Evolutionary conservation across 2,329 filamentous ascomycete genomes (phyloP), one percentile per base, ranked within the genome.

Genomic region (Fusarium sp.): DNA sequence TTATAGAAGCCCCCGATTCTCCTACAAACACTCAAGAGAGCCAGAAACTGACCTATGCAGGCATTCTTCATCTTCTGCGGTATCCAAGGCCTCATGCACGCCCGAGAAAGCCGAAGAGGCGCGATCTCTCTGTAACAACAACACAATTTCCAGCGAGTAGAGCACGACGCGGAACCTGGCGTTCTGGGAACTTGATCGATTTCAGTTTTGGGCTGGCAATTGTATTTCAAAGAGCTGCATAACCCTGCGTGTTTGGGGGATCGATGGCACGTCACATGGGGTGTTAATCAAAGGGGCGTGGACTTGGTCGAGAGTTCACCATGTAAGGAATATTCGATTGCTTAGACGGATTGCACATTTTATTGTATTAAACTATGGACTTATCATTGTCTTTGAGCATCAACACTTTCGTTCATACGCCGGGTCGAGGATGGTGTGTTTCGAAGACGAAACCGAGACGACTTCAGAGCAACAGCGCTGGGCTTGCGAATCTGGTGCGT

Each of bases 51-150:
- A 69, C 60, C 14, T 3, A 24, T 36, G 20, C 9, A 97, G 95
- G 91, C 88, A 20, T 98, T 98, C 87, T 89, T 98, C 65, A 88
- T 97, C 59, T 98, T 97, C 85, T 98, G 96, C 84, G 93, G 92
- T 66, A 90, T 95, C 75, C 96, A 98, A 83, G 96, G 95, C 72
- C 90, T 93, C 80, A 88, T 98, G 70, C 95, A 98, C 83, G 85
- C 94, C 78, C 92, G 94, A 83, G 92, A 95, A 83, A 94, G 91
- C 84, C 89, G 93, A 83, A 89, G 93, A 81, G 95, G 95, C 73
- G 93, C 94, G 71, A 98, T 98, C 84, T 91, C 93, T 69, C 86
- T 98, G 81, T 88, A 82, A 83, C 67, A 63, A 73, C 63, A 62
- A 73, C 63, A 72, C 57, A 49, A 46, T 53, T 60, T 62, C 64